Conservation (phyloP, 306 rosid genomes). For the Rosa rugosa region DNA sequence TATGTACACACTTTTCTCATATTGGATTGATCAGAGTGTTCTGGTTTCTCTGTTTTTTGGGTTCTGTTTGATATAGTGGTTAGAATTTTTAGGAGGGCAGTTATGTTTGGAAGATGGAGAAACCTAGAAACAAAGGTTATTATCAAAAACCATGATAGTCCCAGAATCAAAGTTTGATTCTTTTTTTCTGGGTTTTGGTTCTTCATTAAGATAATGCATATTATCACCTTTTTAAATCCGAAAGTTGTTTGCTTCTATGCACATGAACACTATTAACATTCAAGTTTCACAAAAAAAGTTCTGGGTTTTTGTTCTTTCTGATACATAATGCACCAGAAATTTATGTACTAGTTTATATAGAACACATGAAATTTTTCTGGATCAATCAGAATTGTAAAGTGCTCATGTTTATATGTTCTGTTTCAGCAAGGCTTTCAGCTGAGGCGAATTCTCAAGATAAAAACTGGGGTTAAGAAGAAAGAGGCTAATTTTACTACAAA, state of each 20-base stretch:
- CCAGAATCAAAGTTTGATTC: neutral
- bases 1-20: neutral
- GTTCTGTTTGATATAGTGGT: neutral
- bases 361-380: neutral
- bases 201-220: neutral
- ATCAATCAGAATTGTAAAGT: neutral
- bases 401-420: neutral
- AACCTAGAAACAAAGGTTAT: neutral
- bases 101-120: neutral
- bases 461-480: constrained; percentile 34
- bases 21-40: neutral
- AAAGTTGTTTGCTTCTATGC: neutral
- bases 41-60: neutral
- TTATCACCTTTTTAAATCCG: neutral
- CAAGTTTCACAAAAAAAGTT: neutral
- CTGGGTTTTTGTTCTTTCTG: neutral
- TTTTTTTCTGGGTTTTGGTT: neutral
- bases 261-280: neutral
- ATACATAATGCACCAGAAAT: neutral
- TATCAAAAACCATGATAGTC: neutral
- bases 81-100: neutral
- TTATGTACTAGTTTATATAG: neutral
- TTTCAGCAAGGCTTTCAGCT: constrained; percentile 46
- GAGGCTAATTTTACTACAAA: constrained; percentile 21
- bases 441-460: constrained; percentile 36